These are phyloP conservation scores for Coprinopsis strossmayeri DNA, from an alignment of 768 basidiomycete species.

Conservation along the genomic window DNA sequence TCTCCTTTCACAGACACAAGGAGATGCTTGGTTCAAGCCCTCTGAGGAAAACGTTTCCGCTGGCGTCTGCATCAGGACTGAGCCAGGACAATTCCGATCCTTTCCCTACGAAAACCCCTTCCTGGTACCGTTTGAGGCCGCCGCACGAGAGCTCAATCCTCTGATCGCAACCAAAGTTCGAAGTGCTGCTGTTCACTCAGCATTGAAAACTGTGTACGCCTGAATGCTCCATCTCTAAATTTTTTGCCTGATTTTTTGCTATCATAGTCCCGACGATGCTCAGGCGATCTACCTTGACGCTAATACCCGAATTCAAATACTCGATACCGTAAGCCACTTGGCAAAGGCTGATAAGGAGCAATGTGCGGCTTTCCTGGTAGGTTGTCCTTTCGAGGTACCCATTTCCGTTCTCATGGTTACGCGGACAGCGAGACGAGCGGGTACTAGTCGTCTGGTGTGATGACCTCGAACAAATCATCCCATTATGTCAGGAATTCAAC, in stretches of 20 bases:
- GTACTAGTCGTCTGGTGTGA: conserved; percentile 85
- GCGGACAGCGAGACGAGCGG: conserved; percentile 68
- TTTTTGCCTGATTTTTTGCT: conserved; percentile 9
- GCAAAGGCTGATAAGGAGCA: conserved; percentile 86
- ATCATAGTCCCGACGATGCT: conserved; percentile 54
- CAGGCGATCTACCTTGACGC: conserved; percentile 62
- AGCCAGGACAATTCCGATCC: conserved; percentile 63
- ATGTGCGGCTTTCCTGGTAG: conserved; percentile 80
- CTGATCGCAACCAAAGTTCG: conserved; percentile 80
- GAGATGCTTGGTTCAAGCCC: conserved; percentile 83
- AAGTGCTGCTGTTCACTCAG: conserved; percentile 76
- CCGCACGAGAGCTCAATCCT: conserved; percentile 69
- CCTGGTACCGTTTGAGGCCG: conserved; percentile 77
- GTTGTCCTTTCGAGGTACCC: conserved; percentile 17
- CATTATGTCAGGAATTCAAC: conserved; percentile 66
- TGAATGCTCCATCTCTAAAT: too few relatives aligned
- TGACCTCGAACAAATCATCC: conserved; percentile 73
- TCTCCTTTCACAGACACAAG: conserved; percentile 50
- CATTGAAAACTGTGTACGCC: conserved; percentile 61
- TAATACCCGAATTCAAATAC: conserved; percentile 82
- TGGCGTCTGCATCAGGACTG: conserved; percentile 70
- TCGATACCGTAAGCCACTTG: conserved; percentile 62
- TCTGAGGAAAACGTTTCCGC: conserved; percentile 76
- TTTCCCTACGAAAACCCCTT: conserved; percentile 85
- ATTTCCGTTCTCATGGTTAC: too few relatives aligned